These are phyloP conservation scores for Cladobotryum mycophilum DNA, from an alignment of 2,329 filamentous ascomycete genomes.

Conservation along the genomic window DNA sequence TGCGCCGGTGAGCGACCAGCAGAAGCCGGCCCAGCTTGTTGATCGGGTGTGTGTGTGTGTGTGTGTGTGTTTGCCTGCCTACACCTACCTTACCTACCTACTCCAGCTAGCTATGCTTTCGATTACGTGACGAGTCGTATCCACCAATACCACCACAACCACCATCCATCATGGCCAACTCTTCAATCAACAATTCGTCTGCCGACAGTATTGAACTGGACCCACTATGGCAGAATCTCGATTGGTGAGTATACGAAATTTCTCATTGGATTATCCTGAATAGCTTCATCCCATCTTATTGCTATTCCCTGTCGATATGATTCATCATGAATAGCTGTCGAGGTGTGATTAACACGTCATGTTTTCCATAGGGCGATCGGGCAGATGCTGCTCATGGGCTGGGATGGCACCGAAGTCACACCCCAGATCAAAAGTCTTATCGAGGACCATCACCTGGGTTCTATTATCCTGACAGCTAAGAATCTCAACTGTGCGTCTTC, in stretches of 20 bases:
- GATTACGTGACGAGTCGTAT: constrained; percentile 20
- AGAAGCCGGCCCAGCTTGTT: not conserved
- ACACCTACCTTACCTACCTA: not conserved
- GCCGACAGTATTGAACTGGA: constrained; percentile 34
- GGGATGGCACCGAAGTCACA: constrained; percentile 77
- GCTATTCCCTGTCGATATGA: not conserved
- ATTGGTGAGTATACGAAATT: constrained; percentile 53
- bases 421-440: constrained; percentile 77
- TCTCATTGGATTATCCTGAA: not conserved
- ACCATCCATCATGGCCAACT: constrained; percentile 19
- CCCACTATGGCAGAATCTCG: constrained; percentile 67
- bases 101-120: constrained; percentile 8
- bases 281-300: not conserved
- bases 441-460: constrained; percentile 79
- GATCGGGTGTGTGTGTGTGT: not conserved
- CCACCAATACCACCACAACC: constrained; percentile 12
- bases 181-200: constrained; percentile 24
- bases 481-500: constrained; percentile 66
- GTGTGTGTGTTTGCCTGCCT: not conserved
- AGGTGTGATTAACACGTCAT: constrained; percentile 21
- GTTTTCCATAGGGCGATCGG: constrained; percentile 55
- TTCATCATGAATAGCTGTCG: not conserved
- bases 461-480: constrained; percentile 76
- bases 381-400: constrained; percentile 77
- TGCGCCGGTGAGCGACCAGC: not conserved